Percentiles rank a stretch among this genome's conserved stretches.
These are phyloP conservation scores for Athelia sp. DNA, from an alignment of 1,284 basidiomycete species.

Conservation along the genomic window DNA sequence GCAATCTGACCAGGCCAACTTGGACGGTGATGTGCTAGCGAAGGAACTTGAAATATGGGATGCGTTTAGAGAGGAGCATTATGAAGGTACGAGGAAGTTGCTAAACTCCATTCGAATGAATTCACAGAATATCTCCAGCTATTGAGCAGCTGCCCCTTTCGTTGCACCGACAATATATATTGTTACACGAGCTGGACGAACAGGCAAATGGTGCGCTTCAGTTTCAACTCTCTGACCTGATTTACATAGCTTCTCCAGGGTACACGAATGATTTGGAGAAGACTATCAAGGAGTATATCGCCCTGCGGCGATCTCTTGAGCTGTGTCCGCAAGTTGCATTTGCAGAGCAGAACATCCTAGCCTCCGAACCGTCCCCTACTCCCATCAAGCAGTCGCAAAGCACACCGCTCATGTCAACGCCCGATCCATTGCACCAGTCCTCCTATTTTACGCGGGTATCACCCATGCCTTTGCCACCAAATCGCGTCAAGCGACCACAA, in stretches of 20 bases:
- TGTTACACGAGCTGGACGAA: slow-evolving; percentile 80
- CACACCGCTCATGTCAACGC: background rate
- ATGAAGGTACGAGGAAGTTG: slow-evolving; percentile 50
- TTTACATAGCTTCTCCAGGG: slow-evolving; percentile 23
- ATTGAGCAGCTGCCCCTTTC: slow-evolving; percentile 86
- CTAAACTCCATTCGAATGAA: background rate
- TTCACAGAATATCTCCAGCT: slow-evolving; percentile 35
- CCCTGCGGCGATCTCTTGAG: slow-evolving; percentile 24
- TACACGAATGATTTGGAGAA: slow-evolving; percentile 34
- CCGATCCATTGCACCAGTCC: background rate
- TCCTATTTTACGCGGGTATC: background rate
- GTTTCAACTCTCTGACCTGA: background rate
- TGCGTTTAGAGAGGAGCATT: slow-evolving; percentile 72
- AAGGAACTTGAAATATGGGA: slow-evolving; percentile 70
- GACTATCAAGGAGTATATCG: slow-evolving; percentile 39
- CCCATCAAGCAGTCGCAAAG: background rate
- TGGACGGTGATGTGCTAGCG: slow-evolving; percentile 19
- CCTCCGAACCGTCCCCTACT: background rate
- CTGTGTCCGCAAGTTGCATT: background rate
- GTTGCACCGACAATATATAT: slow-evolving; percentile 72
- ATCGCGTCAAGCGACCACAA: slow-evolving; percentile 20
- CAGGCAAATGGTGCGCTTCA: slow-evolving; percentile 55
- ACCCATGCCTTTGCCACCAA: slow-evolving; percentile 14
- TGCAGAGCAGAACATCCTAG: background rate
- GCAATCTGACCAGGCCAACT: slow-evolving; percentile 11